These are phyloP conservation scores for Phycomyces nitens DNA, from an alignment of 192 early-diverging fungal genomes.

Conservation along the genomic window DNA sequence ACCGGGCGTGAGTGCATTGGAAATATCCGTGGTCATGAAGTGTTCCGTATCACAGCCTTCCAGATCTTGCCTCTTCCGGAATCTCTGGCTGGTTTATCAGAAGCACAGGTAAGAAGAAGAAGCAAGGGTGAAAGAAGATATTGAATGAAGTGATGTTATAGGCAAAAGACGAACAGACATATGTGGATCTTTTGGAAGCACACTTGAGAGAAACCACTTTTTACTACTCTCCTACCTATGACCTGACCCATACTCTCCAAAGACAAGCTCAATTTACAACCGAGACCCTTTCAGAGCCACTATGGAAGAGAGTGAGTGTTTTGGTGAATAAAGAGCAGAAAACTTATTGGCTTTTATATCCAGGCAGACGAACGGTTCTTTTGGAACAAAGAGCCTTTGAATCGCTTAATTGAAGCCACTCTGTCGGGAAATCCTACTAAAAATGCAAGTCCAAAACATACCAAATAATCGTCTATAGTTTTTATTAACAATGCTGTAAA, in stretches of 20 bases:
- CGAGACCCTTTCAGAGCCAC: constrained; percentile 24
- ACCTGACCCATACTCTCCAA: constrained; percentile 84
- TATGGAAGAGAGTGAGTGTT: constrained; percentile 53
- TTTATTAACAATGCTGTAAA: constrained; percentile 36
- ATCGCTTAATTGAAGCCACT: constrained; percentile 64
- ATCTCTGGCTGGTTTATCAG: constrained; percentile 32
- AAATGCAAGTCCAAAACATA: not conserved
- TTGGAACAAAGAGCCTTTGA: constrained; percentile 78
- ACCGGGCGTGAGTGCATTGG: constrained; percentile 64
- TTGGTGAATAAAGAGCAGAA: not conserved
- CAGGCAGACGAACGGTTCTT: constrained; percentile 93
- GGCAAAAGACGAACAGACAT: constrained; percentile 45
- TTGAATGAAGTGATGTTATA: constrained; percentile 16
- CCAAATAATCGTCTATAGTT: no score
- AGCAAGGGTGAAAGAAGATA: not conserved
- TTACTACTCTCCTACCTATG: constrained; percentile 85
- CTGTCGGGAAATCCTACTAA: not conserved
- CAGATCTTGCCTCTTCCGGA: constrained; percentile 50
- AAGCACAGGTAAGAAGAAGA: constrained; percentile 39
- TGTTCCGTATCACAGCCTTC: constrained; percentile 63
- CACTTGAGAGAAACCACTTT: constrained; percentile 46
- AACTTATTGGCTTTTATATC: not conserved
- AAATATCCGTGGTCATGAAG: constrained; percentile 51
- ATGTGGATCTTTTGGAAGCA: constrained; percentile 44
- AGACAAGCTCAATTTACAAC: constrained; percentile 53